Conservation (phyloP, 768 basidiomycete genomes). For the Termitomyces sp. region DNA sequence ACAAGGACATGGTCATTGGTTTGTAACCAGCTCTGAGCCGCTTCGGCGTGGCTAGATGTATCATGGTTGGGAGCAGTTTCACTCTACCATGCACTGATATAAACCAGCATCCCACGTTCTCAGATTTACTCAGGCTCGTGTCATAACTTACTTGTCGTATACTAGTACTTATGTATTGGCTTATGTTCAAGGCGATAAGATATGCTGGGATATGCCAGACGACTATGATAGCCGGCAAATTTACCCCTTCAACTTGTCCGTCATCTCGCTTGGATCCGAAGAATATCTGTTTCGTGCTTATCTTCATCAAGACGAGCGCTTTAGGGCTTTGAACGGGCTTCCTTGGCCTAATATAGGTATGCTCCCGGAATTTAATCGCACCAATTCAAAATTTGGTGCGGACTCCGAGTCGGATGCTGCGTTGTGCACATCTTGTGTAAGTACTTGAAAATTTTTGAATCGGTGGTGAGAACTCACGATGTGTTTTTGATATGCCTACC, state of each 20-base stretch:
- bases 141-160: background rate
- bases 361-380: background rate
- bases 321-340: background rate
- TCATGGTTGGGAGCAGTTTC: constrained; percentile 1
- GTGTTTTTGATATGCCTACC: background rate
- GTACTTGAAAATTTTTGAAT: background rate
- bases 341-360: background rate
- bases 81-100: background rate
- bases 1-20: constrained; percentile 8
- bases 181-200: background rate
- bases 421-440: background rate
- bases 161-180: too few species aligned
- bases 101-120: background rate
- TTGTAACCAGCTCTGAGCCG: constrained; percentile 1
- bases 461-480: background rate
- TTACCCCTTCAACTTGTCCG: too few species aligned
- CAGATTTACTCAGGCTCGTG: background rate
- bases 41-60: constrained; percentile 2
- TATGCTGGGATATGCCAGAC: background rate
- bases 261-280: background rate
- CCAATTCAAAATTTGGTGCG: background rate
- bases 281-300: background rate
- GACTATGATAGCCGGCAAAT: too few species aligned
- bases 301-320: background rate
- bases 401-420: background rate